Evolutionary conservation across 2,329 filamentous ascomycete species (phyloP).

Genomic region (Beauveria australis): DNA sequence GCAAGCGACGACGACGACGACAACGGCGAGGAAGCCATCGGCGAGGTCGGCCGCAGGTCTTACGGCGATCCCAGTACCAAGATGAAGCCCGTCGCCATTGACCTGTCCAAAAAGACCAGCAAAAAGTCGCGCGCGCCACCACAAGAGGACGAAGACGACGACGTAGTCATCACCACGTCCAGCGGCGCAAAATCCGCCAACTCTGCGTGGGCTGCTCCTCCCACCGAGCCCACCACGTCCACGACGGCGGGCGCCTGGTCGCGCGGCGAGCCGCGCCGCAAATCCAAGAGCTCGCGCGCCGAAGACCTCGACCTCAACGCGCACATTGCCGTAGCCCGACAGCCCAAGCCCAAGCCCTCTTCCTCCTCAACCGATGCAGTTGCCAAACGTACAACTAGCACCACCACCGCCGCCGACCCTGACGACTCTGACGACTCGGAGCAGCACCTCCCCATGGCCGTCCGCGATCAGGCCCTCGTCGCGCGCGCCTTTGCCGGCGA

Average conservation of each 20-base stretch:
- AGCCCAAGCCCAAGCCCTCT: slow-evolving; percentile 18
- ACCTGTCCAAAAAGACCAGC: slow-evolving; percentile 20
- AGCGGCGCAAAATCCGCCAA: slow-evolving; percentile 14
- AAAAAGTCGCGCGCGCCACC: slow-evolving; percentile 20
- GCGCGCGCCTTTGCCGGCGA: slow-evolving; percentile 82
- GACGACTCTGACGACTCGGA: slow-evolving; percentile 35
- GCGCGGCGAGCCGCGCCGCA: slow-evolving; percentile 27
- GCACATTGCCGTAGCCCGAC: slow-evolving; percentile 19
- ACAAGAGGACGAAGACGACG: slow-evolving; percentile 21
- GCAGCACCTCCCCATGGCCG: slow-evolving; percentile 46
- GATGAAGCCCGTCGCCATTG: slow-evolving; percentile 22
- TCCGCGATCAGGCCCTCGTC: slow-evolving; percentile 60
- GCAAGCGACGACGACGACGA: slow-evolving; percentile 26
- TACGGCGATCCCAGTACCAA: slow-evolving; percentile 47
- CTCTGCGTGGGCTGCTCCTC: slow-evolving; percentile 16
- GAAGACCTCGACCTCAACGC: slow-evolving; percentile 33
- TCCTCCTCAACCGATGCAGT: slow-evolving; percentile 15
- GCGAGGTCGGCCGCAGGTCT: slow-evolving; percentile 59
- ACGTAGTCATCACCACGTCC: slow-evolving; percentile 19
- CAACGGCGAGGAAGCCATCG: slow-evolving; percentile 36
- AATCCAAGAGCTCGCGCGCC: slow-evolving; percentile 25
- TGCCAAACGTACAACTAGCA: not conserved
- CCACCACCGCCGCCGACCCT: slow-evolving; percentile 19
- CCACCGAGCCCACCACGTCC: slow-evolving; percentile 16
- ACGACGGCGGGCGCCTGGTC: slow-evolving; percentile 36